phyloP scores from a whole-genome alignment of 202 grass and related monocot genomes.

The Setaria viridis region DNA sequence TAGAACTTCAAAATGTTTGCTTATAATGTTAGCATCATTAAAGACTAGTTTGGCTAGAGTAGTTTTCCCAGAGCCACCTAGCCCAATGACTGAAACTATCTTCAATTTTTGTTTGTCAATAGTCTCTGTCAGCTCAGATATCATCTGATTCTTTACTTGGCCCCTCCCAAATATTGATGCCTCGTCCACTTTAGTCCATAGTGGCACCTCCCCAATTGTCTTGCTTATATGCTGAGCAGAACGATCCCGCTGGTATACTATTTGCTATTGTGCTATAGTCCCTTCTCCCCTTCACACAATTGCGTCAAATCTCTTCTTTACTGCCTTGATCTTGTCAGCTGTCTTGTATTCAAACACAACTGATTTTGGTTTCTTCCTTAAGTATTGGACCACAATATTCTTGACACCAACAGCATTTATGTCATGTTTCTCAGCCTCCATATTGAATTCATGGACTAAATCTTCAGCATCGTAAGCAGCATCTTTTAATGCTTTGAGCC shows the following conservation, averaged over 20 bases:
- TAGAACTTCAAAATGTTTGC: not conserved
- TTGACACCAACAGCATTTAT: not conserved
- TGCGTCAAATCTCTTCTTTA: slow-evolving; percentile 14
- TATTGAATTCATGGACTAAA: slow-evolving; percentile 13
- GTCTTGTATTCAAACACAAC: not conserved
- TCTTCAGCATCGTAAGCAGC: slow-evolving; percentile 49
- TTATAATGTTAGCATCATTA: not conserved
- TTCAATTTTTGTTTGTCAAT: not conserved
- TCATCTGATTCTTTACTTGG: not conserved
- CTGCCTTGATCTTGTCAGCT: slow-evolving; percentile 2
- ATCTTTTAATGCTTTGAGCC: slow-evolving; percentile 27
- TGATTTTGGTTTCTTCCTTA: slow-evolving; percentile 4
- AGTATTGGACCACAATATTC: not conserved
- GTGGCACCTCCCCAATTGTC: not conserved
- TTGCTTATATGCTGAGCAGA: not conserved
- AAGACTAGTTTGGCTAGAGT: slow-evolving; percentile 16
- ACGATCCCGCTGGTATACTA: not conserved
- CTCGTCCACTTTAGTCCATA: not conserved
- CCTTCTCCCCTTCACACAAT: slow-evolving; percentile 20
- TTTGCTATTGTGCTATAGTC: slow-evolving; percentile 1
- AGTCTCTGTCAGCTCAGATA: slow-evolving; percentile 3
- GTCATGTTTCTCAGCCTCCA: slow-evolving; percentile 10
- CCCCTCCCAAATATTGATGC: slow-evolving; percentile 7
- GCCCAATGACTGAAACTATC: slow-evolving; percentile 10
- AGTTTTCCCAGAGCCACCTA: slow-evolving; percentile 40